These are phyloP conservation scores for Pseudocercospora cruenta DNA, from an alignment of 2,329 filamentous ascomycete genomes.

Conservation along the genomic window DNA sequence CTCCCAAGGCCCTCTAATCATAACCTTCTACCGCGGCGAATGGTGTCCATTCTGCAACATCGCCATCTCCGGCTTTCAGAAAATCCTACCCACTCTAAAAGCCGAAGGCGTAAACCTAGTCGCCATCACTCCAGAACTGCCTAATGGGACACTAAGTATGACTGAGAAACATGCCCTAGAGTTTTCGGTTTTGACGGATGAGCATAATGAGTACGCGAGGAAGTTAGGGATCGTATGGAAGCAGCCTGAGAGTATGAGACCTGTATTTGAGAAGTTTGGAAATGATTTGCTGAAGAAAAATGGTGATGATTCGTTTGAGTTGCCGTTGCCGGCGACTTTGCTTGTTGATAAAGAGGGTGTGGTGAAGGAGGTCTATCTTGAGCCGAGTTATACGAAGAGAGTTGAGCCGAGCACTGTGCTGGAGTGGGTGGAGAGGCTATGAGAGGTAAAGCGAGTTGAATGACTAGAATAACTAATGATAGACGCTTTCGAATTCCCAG, in stretches of 20 bases:
- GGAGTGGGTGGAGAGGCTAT: not conserved
- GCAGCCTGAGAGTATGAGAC: not conserved
- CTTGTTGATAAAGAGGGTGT: not conserved
- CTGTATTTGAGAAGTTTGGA: not conserved
- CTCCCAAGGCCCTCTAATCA: constrained; percentile 36
- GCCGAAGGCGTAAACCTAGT: not conserved
- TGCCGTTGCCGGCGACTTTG: not conserved
- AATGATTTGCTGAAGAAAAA: not conserved
- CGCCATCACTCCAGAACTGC: not conserved
- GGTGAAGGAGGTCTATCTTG: not conserved
- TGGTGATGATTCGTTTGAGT: not conserved
- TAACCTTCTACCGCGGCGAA: constrained; percentile 53
- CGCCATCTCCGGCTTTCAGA: not conserved
- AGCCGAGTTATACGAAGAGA: not conserved
- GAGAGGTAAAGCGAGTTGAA: not conserved
- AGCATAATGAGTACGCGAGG: not conserved
- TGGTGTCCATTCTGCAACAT: constrained; percentile 55
- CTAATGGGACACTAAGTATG: not conserved
- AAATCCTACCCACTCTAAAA: not conserved
- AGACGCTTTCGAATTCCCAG: not conserved
- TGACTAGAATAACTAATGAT: not conserved
- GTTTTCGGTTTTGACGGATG: not conserved
- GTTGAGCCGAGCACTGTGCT: not conserved
- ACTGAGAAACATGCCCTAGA: not conserved
- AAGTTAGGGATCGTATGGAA: not conserved